Evolutionary conservation across 2,329 filamentous ascomycete genomes (phyloP).

Genomic region (Byssochlamys sp.): DNA sequence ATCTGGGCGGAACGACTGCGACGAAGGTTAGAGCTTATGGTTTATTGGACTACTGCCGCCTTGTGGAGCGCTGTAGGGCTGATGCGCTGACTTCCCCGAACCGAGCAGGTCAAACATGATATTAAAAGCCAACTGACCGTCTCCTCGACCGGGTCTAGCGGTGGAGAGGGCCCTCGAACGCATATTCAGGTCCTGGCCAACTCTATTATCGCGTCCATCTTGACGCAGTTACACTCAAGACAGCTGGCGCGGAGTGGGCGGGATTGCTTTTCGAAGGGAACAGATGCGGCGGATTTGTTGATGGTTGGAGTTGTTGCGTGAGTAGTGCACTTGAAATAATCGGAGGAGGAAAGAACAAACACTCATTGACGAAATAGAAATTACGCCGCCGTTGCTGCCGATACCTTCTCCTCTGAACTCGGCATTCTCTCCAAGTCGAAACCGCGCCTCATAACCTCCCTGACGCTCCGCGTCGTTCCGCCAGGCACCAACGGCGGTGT

Average conservation of each 20-base stretch:
- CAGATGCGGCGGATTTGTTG: conserved; percentile 25
- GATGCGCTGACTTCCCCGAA: neutral
- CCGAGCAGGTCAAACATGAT: conserved; percentile 70
- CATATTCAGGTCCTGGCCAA: conserved; percentile 88
- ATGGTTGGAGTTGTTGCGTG: conserved; percentile 34
- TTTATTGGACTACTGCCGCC: neutral
- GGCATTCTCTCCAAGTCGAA: conserved; percentile 70
- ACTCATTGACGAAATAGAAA: conserved; percentile 39
- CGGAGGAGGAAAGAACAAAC: neutral
- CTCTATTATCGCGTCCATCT: conserved; percentile 64
- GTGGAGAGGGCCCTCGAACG: conserved; percentile 72
- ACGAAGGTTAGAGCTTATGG: conserved; percentile 55
- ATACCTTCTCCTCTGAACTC: conserved; percentile 91
- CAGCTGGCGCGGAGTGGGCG: conserved; percentile 20
- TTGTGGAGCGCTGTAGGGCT: neutral
- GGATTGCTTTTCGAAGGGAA: conserved; percentile 32
- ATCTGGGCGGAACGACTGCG: conserved; percentile 69
- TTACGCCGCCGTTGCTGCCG: conserved; percentile 83
- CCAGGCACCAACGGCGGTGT: conserved; percentile 91
- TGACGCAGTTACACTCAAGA: conserved; percentile 45
- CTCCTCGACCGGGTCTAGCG: conserved; percentile 58
- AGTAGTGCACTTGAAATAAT: conserved; percentile 6
- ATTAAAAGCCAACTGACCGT: conserved; percentile 75
- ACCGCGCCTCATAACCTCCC: conserved; percentile 79
- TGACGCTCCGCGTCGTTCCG: conserved; percentile 65